Evolutionary conservation across 768 basidiomycete species (phyloP), one percentile per base, ranked within the genome.

Genomic region (Tricholoma matsutake): DNA sequence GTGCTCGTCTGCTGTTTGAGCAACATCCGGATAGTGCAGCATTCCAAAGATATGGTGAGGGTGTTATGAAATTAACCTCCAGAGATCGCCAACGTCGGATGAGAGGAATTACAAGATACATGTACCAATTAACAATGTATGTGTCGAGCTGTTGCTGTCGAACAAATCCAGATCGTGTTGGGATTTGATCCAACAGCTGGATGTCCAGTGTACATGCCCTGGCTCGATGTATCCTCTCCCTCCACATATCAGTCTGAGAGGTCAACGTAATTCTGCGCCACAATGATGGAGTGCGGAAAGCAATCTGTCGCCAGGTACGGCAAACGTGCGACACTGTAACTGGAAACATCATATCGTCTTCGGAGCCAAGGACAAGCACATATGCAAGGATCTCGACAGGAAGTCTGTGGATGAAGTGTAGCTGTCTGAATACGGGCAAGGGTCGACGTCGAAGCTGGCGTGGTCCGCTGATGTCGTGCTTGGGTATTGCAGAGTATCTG

Each of bases 241-340:
- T 74, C 87, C 86, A 90, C 83, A 90, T 84, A 57, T 73, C 66
- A 56, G 81, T 71, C 45, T 79, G 69, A 6, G 81, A 76, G 62
- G 74, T 72, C 59, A 89, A 76, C 11, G 74, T 73, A 61, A 92
- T 79, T 63, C 79, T 79, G 60, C 86, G 77, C 90, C 90, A 92
- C 58, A 92, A 75, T 1, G 79, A 66, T 16, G 84, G 87, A 5
- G 86, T 85, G 52, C 79, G 81, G 29, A 88, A 75, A 14, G 86
- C 81, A 29, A 89, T 76, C 35, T 80, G 73, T 45, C 89, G 78
- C 88, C 89, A 92, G 34, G 73, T 68, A 49, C 80, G 76, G 70
- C 87, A 91, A 58, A 89, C 86, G 64, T 89, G 89, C 7, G 89
- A 90, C 54, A 89, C 78, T 47, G 75, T 72, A 62, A 90, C 64